Evolutionary conservation across 2,329 filamentous ascomycete genomes (phyloP).

Genomic region (Alternaria gansuensis): DNA sequence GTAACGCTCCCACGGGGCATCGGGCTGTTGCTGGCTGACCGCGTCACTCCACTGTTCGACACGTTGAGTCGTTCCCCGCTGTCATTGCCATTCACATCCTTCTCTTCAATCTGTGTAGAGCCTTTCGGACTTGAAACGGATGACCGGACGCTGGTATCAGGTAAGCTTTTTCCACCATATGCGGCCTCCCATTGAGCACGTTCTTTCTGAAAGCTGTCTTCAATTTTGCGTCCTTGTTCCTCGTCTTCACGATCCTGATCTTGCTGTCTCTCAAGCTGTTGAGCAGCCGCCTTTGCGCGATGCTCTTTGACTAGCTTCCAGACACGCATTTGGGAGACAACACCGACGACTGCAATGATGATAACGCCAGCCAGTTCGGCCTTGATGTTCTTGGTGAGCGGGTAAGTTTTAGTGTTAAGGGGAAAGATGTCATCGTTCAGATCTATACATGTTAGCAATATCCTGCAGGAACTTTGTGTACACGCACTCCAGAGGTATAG

Average conservation of each 20-base stretch:
- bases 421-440: constrained; percentile 83
- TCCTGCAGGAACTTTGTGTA: constrained; percentile 5
- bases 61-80: constrained; percentile 66
- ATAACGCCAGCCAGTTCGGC: constrained; percentile 84
- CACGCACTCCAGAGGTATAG: constrained; percentile 81
- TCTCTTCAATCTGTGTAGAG: constrained; percentile 46
- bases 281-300: constrained; percentile 57
- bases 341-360: constrained; percentile 75
- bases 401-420: constrained; percentile 77
- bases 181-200: constrained; percentile 77
- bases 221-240: constrained; percentile 72
- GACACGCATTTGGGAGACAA: constrained; percentile 84
- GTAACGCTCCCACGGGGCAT: constrained; percentile 58
- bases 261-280: constrained; percentile 63
- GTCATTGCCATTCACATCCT: constrained; percentile 55
- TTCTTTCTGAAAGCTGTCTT: constrained; percentile 69
- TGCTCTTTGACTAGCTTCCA: constrained; percentile 78
- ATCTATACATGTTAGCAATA: constrained; percentile 51
- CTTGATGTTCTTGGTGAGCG: constrained; percentile 83
- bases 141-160: constrained; percentile 63
- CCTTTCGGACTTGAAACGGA: constrained; percentile 48
- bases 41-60: constrained; percentile 56
- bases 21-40: constrained; percentile 44
- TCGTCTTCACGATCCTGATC: constrained; percentile 72
- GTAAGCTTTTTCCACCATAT: constrained; percentile 70